Evolutionary conservation across 305 asterid genomes (phyloP).

Genomic region (Coffea humblotiana): DNA sequence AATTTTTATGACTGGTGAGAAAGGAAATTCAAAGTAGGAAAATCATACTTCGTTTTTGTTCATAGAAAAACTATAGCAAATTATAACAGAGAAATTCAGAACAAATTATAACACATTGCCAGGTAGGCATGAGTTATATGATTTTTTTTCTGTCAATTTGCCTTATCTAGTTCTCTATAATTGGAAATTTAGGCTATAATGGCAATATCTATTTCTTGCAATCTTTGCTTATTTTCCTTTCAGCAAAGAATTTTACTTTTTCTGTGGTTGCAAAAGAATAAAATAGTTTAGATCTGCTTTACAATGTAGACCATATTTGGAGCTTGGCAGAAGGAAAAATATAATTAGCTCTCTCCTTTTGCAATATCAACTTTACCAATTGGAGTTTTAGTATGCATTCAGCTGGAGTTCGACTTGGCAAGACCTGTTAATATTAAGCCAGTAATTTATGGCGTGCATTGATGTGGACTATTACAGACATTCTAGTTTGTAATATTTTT

Average conservation of each 20-base stretch:
- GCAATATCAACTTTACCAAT: not conserved
- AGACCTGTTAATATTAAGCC: not conserved
- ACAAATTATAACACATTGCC: not conserved
- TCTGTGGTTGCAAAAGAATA: not conserved
- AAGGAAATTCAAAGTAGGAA: no score
- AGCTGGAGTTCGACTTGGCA: not conserved
- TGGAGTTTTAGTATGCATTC: not conserved
- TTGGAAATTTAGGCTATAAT: not conserved
- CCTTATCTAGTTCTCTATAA: not conserved
- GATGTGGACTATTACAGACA: not conserved
- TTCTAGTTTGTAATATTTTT: not conserved
- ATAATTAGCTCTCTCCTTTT: not conserved
- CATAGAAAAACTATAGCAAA: not conserved
- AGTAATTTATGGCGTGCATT: not conserved
- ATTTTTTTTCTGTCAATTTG: no score
- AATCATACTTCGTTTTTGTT: no score
- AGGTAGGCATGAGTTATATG: not conserved
- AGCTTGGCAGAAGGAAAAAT: not conserved
- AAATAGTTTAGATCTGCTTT: not conserved
- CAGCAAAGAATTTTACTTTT: not conserved
- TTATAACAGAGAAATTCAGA: not conserved
- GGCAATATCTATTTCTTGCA: not conserved
- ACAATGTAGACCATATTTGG: not conserved
- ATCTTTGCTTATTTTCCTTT: no score
- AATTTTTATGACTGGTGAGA: not conserved